Conservation (phyloP, 1,284 basidiomycete species). For the Trichosporon asahii region DNA sequence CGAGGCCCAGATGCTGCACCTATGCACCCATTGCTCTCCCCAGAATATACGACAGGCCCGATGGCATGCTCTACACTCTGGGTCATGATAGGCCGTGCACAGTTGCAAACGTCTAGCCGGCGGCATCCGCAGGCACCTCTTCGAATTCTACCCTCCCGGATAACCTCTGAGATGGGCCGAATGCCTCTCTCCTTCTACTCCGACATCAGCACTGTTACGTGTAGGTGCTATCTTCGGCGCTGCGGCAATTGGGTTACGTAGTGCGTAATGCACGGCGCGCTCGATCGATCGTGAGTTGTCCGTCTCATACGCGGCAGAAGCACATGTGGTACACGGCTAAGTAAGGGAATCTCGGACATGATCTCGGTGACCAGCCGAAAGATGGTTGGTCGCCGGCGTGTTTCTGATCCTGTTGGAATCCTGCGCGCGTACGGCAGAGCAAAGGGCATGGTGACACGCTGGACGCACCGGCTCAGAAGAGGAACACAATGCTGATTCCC, state of each 20-base stretch:
- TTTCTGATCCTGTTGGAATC: neutral
- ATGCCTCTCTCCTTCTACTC: too few species aligned
- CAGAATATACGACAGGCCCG: neutral
- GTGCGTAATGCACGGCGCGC: too few species aligned
- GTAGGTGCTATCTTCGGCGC: neutral
- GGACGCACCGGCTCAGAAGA: neutral
- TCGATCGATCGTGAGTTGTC: neutral
- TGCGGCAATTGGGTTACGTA: too few species aligned
- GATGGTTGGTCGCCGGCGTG: neutral
- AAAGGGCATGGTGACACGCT: neutral
- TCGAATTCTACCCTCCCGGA: neutral
- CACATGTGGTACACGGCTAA: neutral
- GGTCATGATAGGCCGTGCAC: neutral
- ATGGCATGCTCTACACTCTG: too few species aligned
- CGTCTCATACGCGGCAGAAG: neutral
- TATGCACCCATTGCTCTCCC: neutral
- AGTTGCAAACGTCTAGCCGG: neutral
- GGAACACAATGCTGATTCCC: neutral
- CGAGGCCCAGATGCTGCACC: neutral
- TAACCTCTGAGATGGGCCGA: neutral
- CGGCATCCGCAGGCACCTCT: conserved; percentile 1
- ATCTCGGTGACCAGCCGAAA: neutral
- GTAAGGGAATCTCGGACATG: neutral
- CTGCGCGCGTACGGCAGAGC: neutral
- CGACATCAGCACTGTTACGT: neutral